Evolutionary conservation across 164 flowering plant species (phyloP), one percentile per base, ranked within the genome.

Genomic region (Macadamia tetraphylla): DNA sequence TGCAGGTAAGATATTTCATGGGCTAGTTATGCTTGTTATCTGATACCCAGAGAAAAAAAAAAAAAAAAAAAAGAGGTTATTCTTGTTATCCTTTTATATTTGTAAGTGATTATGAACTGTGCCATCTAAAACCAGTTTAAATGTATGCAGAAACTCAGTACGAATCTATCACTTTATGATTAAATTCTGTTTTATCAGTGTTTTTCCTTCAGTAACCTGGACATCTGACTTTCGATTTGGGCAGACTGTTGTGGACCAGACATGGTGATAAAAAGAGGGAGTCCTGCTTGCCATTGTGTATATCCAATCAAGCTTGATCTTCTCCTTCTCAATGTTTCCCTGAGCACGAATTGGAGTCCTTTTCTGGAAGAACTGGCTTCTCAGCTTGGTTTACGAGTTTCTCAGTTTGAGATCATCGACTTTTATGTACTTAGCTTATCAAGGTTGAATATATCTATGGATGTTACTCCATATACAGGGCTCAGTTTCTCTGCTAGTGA

Each of bases 271-370:
- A 88, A 84, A 78, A 88, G 84, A 70, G 97, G 80, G 55, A 85
- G 75, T 74, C 76, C 29, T 52, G 84, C 73, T 71, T 94, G 98
- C 78, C 93, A 85, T 29, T 94, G 98, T 75, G 98, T 88, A 23
- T 94, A 91, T 83, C 98, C 98, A 53, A 77, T 94, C 71, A 86
- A 85, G 83, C 74, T 94, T 73, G 96, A 88, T 77, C 86, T 94
- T 70, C 85, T 88, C 58, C 90, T 94, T 35, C 57, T 86, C 66
- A 90, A 90, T 75, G 94, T 87, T 52, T 87, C 98, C 9, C 81
- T 81, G 49, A 85, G 79, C 66, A 87, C 91, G n/a, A 76, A 87
- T 74, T 88, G 92, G 97, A 89, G 79, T 73, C 64, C 77, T 60
- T 86, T 94, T 77, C 83, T 88, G 9, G 73, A 77, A 70, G 88